phyloP scores from a whole-genome alignment of 345 rosid genomes.

The Ricinus communis region DNA sequence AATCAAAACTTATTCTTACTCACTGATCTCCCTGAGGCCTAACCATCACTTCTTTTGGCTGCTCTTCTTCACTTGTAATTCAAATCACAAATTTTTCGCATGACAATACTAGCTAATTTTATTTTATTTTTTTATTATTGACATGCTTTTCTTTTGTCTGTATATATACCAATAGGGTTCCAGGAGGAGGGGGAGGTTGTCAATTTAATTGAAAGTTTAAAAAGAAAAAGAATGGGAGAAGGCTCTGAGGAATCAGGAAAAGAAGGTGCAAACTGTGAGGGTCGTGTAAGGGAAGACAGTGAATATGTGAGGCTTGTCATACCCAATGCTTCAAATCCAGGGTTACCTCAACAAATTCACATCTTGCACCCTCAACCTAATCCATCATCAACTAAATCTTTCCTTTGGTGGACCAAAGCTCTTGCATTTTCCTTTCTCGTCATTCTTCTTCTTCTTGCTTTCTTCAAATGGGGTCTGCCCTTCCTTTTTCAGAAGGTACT shows the following conservation, averaged over 20 bases:
- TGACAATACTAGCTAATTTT: too few species aligned
- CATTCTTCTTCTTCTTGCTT: constrained; percentile 38
- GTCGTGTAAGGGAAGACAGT: constrained; percentile 47
- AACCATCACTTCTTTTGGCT: too few species aligned
- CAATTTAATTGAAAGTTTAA: too few species aligned
- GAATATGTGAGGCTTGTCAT: constrained; percentile 75
- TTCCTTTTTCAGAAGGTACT: constrained; percentile 72
- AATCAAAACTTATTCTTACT: too few species aligned
- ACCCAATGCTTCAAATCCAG: constrained; percentile 35
- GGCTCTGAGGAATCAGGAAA: background rate
- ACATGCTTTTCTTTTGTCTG: too few species aligned
- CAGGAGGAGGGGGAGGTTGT: too few species aligned
- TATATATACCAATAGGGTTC: too few species aligned
- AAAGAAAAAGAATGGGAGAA: too few species aligned
- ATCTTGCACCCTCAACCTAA: constrained; percentile 34
- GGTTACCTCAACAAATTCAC: constrained; percentile 39
- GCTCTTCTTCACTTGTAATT: too few species aligned
- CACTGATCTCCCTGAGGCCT: too few species aligned
- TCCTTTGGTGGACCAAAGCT: constrained; percentile 69
- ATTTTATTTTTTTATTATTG: too few species aligned
- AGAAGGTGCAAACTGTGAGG: constrained; percentile 1
- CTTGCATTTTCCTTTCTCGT: constrained; percentile 30
- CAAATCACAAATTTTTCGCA: too few species aligned
- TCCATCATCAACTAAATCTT: constrained; percentile 20
- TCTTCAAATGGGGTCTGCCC: constrained; percentile 81